Evolutionary conservation across 2,329 filamentous ascomycete genomes (phyloP), one percentile per base, ranked within the genome.

Genomic region (Ilyonectria mors-panacis): DNA sequence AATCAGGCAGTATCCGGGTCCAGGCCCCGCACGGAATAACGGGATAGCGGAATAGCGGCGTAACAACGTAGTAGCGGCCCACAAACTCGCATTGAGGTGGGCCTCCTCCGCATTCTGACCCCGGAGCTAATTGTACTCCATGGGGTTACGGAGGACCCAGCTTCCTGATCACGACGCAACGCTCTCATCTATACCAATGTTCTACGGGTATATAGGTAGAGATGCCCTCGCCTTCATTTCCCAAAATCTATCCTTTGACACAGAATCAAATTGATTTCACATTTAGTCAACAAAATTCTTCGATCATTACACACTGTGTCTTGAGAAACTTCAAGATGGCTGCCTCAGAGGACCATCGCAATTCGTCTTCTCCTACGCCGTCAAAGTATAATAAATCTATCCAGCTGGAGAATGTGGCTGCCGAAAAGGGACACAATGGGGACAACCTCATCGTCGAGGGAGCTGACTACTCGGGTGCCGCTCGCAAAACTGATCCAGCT

Each of bases 401-500:
- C 15, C 39, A 42, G 39, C 39, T 42, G 17, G 39, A 42, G 39
- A 42, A 42, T 42, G 39, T 42, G 39, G 6, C n/a, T n/a, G 6
- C 15, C 8, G 39, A n/a, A 42, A n/a, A 17, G 4, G 39, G n/a
- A n/a, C 15, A 42, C 2, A n/a, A 42, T 4, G 39, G 57, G 21
- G 50, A 42, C 4, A 23, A 51, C 3, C 7, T 33, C 2, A 19
- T 33, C 2, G 37, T 28, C 13, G 17, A 17, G 12, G 30, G 17
- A 6, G 66, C 59, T 17, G 65, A 69, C 15, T 67, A 69, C 37
- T 67, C 65, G 9, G 73, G 73, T 13, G 72, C 68, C 9, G 79
- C 81, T 15, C 39, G 19, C 15, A 75, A 75, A 39, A 70, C 65
- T 1, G 67, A 73, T 28, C 74, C 72, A 26, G 68, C 59, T 3